Evolutionary conservation across 768 basidiomycete genomes (phyloP), one percentile per base, ranked within the genome.

Genomic region (Boletus tomentosulus): DNA sequence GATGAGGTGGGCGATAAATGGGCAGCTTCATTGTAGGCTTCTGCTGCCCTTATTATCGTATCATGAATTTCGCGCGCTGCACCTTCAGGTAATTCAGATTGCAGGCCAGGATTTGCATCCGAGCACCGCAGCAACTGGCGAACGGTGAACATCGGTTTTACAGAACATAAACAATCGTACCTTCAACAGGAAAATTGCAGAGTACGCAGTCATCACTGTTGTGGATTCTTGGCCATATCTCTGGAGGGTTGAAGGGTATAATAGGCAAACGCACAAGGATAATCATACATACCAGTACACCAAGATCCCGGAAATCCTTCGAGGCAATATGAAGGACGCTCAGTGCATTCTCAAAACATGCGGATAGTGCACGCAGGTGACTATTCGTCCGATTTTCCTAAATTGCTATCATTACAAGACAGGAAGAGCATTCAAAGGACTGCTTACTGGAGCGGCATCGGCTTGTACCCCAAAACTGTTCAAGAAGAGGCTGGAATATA

Each of bases 141-240:
- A 50, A 19, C 35, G 42, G 28, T 61, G 46, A 62, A 50, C 30
- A n/a, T 28, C 30, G 3, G 37, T 25, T 31, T 47, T 11, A 24
- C 27, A 39, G 33, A 33, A 33, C n/a, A 8, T 22, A 33, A n/a
- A 60, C 70, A 11, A 27, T 24, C 51, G 49, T 65, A 87, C 91
- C 77, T 79, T 85, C 59, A 92, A 73, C 57, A 93, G 71, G 65
- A 90, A 86, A 35, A 92, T 83, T 19, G 90, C 89, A 45, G 87
- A 83, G 62, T 92, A 92, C 25, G 89, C 91, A 19, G 87, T 87
- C 90, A 92, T 92, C 44, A 87, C 81, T 8, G 86, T 85, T 56
- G 90, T 82, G 5, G 87, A 86, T 66, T 92, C 90, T 73, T 92
- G 91, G 8, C 86, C 81, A 61, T 92, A 93, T 43, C 86, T 85